Base-by-base conservation (phyloP, 2,329 filamentous ascomycete genomes). In the Trichophyton rubrum region DNA sequence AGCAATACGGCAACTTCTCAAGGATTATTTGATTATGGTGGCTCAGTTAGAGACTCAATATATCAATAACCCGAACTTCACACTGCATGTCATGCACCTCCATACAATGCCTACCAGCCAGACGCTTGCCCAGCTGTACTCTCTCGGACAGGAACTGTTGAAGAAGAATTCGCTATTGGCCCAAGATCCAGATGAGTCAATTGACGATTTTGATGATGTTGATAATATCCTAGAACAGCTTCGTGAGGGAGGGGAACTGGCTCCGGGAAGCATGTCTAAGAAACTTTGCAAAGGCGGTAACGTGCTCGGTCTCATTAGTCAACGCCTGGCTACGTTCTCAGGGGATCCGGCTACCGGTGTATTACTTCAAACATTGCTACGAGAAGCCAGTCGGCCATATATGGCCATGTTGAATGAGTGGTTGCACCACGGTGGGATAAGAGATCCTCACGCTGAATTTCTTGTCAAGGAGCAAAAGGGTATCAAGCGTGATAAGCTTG, bases 391-490 rank as follows among this genome's bases (percentile, higher is more conserved):
- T 68, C 84, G 87, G 60, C 93, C 93, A 0, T 99, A 99, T 71
- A 96, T 97, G 91, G 82, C 83, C 47, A 99, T 99, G 93, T 78
- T 99, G 63, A 99, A 99, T 69, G 92, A 97, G 72, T 99, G 93
- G 93, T 78, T 99, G 15, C 93, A 99, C 70, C 92, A 95, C 69
- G 93, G 93, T 43, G 90, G 87, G 56, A 97, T 99, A 72, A 89
- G 88, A 68, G 93, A 99, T 71, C 90, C 91, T 0, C 92, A 97
- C 71, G 83, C 86, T 1, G 93, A 99, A 72, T 99, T 99, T 67
- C 77, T 99, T 59, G 86, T 99, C 69, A 95, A 95, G 70, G 93
- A 97, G 72, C 90, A 96, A 68, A 95, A 92, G 73, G 96, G 91
- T 69, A 96, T 99, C 67, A 87, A 87, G 62, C 84, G 93, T 45